These are phyloP conservation scores for Neurospora sp. DNA, from an alignment of 495 filamentous ascomycete genomes.

Conservation along the genomic window DNA sequence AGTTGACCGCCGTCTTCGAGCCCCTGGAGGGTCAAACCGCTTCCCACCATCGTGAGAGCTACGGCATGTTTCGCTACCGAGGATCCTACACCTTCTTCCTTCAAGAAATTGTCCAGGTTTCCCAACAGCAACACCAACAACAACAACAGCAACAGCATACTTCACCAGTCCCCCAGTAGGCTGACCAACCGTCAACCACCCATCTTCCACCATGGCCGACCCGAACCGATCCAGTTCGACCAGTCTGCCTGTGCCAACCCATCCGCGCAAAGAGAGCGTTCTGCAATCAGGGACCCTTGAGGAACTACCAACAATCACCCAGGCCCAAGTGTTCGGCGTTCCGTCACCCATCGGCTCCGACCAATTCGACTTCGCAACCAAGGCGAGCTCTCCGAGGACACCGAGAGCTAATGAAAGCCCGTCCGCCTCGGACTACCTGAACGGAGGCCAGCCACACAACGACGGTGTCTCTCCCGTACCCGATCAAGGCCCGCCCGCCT, in stretches of 20 bases:
- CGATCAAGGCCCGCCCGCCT: background rate
- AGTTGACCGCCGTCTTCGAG: background rate
- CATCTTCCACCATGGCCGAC: conserved; percentile 16
- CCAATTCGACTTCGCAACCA: conserved; percentile 22
- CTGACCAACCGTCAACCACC: background rate
- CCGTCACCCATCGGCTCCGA: conserved; percentile 17
- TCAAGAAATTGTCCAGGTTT: background rate
- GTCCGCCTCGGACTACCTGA: conserved; percentile 30
- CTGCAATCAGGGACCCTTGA: conserved; percentile 16
- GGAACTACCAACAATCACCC: conserved; percentile 21
- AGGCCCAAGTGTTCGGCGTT: conserved; percentile 10
- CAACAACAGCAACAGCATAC: background rate
- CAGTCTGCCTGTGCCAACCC: background rate
- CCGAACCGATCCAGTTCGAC: conserved; percentile 5
- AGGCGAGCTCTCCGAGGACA: conserved; percentile 8
- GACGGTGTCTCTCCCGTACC: conserved; percentile 18
- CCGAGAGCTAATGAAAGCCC: conserved; percentile 6
- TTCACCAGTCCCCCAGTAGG: background rate
- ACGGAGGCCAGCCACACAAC: conserved; percentile 27
- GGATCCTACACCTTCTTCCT: background rate
- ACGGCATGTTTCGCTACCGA: conserved; percentile 10
- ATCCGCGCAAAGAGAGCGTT: conserved; percentile 10
- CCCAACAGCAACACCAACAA: background rate
- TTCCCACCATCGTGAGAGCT: background rate
- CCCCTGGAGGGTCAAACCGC: background rate